These are phyloP conservation scores for Colletotrichum sp. DNA, from an alignment of 2,329 filamentous ascomycete genomes.

Conservation along the genomic window DNA sequence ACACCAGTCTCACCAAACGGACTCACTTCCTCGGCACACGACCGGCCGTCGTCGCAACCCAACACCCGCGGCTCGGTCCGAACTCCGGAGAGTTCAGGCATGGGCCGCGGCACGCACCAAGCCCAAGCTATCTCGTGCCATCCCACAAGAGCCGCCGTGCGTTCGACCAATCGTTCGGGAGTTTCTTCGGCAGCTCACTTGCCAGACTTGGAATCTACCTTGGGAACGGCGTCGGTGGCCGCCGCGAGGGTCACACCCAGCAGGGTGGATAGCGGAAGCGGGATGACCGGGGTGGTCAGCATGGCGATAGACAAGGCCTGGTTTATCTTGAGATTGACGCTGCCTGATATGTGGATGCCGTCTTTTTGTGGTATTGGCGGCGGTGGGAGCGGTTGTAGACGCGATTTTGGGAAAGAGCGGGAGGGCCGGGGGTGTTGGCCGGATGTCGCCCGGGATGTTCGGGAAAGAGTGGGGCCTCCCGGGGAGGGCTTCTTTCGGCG, in stretches of 20 bases:
- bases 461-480: background rate
- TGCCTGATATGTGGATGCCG: background rate
- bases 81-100: background rate
- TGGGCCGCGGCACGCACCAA: background rate
- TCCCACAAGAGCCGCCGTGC: background rate
- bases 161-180: background rate
- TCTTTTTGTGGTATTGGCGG: background rate
- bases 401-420: background rate
- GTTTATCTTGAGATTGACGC: background rate
- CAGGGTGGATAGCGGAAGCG: background rate
- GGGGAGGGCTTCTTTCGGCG: fast-evolving
- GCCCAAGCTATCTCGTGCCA: background rate
- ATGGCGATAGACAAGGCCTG: background rate
- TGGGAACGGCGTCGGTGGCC: background rate
- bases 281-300: background rate
- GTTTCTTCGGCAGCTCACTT: background rate
- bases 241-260: background rate
- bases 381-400: background rate
- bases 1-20: background rate
- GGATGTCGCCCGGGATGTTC: background rate
- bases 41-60: background rate
- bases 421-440: background rate
- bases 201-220: background rate
- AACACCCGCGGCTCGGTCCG: background rate
- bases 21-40: background rate